A percentile compares a stretch with the other conserved stretches of the same genome.
These are phyloP conservation scores for Quillaja saponaria DNA, from an alignment of 306 rosid genomes.

Conservation along the genomic window DNA sequence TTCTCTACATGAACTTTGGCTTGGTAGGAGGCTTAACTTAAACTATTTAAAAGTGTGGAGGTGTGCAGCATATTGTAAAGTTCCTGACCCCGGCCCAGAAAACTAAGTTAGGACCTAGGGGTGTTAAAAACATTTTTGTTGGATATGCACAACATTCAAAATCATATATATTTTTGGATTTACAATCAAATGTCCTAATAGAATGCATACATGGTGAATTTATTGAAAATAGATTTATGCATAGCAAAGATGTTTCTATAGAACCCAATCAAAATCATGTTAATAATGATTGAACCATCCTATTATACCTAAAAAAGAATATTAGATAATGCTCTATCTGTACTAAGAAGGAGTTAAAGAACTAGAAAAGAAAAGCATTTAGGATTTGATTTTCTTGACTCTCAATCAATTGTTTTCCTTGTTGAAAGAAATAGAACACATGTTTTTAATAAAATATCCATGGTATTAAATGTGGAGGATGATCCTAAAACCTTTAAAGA, in stretches of 20 bases:
- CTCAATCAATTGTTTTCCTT: neutral
- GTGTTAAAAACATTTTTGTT: too few relatives aligned
- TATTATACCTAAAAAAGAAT: too few relatives aligned
- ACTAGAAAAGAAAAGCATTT: neutral
- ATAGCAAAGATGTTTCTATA: neutral
- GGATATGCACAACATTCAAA: too few relatives aligned
- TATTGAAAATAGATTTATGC: too few relatives aligned
- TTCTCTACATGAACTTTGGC: neutral
- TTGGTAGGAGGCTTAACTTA: neutral
- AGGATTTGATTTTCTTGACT: neutral
- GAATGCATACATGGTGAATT: too few relatives aligned
- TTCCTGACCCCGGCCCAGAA: neutral
- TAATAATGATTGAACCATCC: neutral
- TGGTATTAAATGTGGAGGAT: too few relatives aligned
- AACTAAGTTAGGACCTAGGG: neutral
- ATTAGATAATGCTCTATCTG: too few relatives aligned
- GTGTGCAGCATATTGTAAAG: neutral
- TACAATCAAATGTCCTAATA: too few relatives aligned
- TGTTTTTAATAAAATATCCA: neutral
- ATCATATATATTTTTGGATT: too few relatives aligned
- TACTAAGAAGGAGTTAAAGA: neutral
- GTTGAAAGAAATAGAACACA: too few relatives aligned
- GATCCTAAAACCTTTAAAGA: neutral
- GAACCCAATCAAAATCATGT: neutral
- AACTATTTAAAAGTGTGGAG: too few relatives aligned